A percentile compares a stretch with the other conserved stretches of the same genome.
These are phyloP conservation scores for Fusarium anguioides DNA, from an alignment of 2,329 filamentous ascomycete species.

Conservation along the genomic window DNA sequence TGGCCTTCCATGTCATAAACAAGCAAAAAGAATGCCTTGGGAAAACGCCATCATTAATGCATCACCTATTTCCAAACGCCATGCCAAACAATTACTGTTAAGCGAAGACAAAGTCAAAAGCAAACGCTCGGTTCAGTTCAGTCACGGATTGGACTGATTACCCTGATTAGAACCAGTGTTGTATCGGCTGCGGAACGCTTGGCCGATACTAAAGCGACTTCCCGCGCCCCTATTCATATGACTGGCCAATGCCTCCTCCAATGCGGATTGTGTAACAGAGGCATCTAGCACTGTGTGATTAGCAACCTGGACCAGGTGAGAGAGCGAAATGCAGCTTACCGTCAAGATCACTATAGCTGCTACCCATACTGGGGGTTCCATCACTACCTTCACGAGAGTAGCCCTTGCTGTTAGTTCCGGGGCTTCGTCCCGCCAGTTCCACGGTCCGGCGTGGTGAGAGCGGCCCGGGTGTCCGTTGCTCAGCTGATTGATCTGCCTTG, in stretches of 20 bases:
- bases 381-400: conserved; percentile 73
- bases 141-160: conserved; percentile 42
- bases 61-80: conserved; percentile 37
- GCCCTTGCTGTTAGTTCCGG: conserved; percentile 61
- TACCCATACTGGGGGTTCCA: conserved; percentile 82
- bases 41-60: conserved; percentile 43
- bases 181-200: conserved; percentile 73
- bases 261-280: conserved; percentile 81
- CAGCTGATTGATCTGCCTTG: conserved; percentile 46
- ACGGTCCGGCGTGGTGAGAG: conserved; percentile 69
- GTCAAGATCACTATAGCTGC: conserved; percentile 87
- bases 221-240: conserved; percentile 53
- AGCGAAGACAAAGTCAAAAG: conserved; percentile 5
- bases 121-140: neutral
- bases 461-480: conserved; percentile 55
- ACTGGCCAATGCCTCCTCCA: conserved; percentile 80
- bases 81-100: conserved; percentile 26
- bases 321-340: conserved; percentile 57
- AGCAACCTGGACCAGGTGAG: conserved; percentile 9
- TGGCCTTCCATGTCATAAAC: conserved; percentile 15
- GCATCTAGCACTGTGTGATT: conserved; percentile 64
- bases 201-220: conserved; percentile 73
- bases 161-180: conserved; percentile 51
- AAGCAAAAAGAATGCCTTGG: conserved; percentile 9
- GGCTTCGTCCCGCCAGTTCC: conserved; percentile 67